Base-by-base conservation (phyloP, 768 basidiomycete genomes). In the Kwoniella bestiolae region DNA sequence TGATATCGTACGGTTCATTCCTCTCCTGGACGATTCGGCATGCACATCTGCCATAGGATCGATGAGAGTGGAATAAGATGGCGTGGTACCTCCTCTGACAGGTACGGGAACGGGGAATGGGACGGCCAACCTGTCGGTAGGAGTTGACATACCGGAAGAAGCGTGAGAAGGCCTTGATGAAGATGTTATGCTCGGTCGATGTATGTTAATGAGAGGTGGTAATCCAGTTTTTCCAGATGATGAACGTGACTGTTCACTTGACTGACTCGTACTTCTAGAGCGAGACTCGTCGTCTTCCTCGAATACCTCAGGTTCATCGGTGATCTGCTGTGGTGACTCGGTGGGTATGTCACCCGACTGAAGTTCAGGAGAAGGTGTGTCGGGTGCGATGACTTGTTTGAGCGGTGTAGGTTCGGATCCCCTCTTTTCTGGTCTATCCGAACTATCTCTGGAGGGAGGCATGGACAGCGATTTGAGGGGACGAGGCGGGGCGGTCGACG, bases 391-490 rank as follows among this genome's bases (percentile, higher is more conserved):
- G 21, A 69, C 66, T 29, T 75, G 68, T 21, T 72, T 66, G 1
- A 76, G 58, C 3, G 75, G 75, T 12, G 75, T 76, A 6, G 75
- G 72, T 45, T 76, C 74, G 16, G 74, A 71, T 12, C 45, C 49
- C 28, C 69, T 73, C 56, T 73, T 76, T 12, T 35, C 41, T 25
- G 66, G 47, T 18, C 53, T 53, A 12, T 55, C 31, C 49, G 59
- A 8, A 47, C 49, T 7, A 46, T 41, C 52, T 18, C 26, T 35
- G 14, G 53, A 9, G 1, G 56, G 56, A 7, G 63, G 57, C 4
- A 65, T 16, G 16, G 63, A 65, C 0, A 65, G 47, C 3, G 66
- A 29, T 18, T 52, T 67, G 7, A 32, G 34, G 5, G 58, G 46
- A 21, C 58, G 58, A 34, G 58, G 25, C 25, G 61, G 49, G 21